Evolutionary conservation across 192 early-diverging fungal species (phyloP), one percentile per base, ranked within the genome.

Genomic region (Diversispora eburnea): DNA sequence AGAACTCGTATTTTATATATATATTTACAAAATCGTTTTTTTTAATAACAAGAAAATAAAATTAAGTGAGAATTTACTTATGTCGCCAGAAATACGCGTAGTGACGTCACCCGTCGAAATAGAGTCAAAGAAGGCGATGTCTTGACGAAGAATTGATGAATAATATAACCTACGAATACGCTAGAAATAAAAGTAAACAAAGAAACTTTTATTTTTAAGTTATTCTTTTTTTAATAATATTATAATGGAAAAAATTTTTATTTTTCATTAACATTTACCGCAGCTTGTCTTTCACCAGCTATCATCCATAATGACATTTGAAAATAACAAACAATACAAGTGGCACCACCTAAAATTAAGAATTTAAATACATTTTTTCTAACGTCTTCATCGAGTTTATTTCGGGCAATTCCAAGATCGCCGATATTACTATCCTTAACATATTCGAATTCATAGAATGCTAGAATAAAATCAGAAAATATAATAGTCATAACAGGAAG

Each of bases 61-160:
- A 33, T 33, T 33, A 54, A 54, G n/a, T 17, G 51, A 17, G 51
- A 9, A 54, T 33, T 33, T 33, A 52, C 90, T 88, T 22, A 91
- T 94, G 57, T 98, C 94, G 52, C 88, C 85, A 49, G 94, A 90
- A 46, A 98, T 87, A 41, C 94, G 90, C 39, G 94, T 93, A 5
- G 93, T 91, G 52, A 98, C 85, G 67, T 91, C 91, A 62, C 93
- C 95, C 41, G 89, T 85, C 69, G 87, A 85, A 65, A 85, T 83
- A 46, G 79, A 77, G 69, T 98, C 96, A 76, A 95, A 95, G 89
- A 91, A 98, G 17, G 85, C 87, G 51, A 93, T 88, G 25, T 96
- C 90, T 77, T 96, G 95, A 59, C 92, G 86, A 63, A 98, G 83
- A 64, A 96, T 89, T 5, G 91, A 75, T 42, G 82, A 77, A 43